These are phyloP conservation scores for Syncephalastrum racemosum DNA, from an alignment of 371 early-diverging fungal species.

Conservation along the genomic window DNA sequence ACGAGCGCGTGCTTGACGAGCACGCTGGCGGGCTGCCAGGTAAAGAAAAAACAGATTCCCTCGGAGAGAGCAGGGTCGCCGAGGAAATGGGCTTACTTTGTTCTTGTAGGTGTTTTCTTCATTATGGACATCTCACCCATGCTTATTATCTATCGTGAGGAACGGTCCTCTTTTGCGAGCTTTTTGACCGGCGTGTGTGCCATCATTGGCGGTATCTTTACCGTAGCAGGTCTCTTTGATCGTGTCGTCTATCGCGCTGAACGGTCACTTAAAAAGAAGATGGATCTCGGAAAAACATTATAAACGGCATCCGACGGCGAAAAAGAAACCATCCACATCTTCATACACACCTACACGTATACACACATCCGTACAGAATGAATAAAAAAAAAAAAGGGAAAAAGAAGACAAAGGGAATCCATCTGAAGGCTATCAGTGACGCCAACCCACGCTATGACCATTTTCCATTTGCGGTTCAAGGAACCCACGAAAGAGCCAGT, in stretches of 20 bases:
- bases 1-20: constrained; percentile 52
- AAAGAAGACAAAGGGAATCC: background rate
- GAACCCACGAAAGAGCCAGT: constrained; percentile 40
- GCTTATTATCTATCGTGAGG: constrained; percentile 86
- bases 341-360: too few relatives aligned
- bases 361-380: constrained; percentile 1
- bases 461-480: constrained; percentile 45
- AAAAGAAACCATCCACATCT: background rate
- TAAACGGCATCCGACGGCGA: constrained; percentile 9
- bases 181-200: constrained; percentile 92
- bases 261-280: constrained; percentile 75
- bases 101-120: constrained; percentile 82
- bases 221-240: constrained; percentile 94
- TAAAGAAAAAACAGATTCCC: constrained; percentile 16
- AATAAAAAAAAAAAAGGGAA: constrained; percentile 3
- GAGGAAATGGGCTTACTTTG: background rate
- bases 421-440: constrained; percentile 27
- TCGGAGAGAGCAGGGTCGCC: background rate
- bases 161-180: constrained; percentile 77
- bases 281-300: constrained; percentile 81
- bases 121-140: constrained; percentile 97
- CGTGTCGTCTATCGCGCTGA: constrained; percentile 87
- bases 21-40: constrained; percentile 51
- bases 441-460: constrained; percentile 39
- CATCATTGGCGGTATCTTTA: constrained; percentile 94